A percentile compares a stretch with the other conserved stretches of the same genome.
Conservation (phyloP, 805 yeast species). For the Cyberlindnera nakhonratchasimensis region DNA sequence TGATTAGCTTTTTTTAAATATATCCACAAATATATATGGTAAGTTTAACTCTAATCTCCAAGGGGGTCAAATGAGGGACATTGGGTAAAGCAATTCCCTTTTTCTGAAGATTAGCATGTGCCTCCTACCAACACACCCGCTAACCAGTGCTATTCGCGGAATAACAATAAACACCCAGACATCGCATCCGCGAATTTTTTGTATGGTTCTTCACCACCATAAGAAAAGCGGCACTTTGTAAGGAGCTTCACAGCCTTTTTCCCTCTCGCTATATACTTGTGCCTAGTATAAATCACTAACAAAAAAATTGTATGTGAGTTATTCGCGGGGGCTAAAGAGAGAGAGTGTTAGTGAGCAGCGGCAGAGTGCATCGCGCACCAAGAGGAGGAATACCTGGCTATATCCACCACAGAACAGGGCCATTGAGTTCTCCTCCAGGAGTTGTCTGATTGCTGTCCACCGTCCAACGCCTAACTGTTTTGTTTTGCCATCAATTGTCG, state of each 20-base stretch:
- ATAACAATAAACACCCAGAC: constrained; percentile 7
- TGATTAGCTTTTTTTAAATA: too few relatives aligned
- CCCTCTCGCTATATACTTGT: constrained; percentile 6
- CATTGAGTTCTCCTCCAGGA: background rate
- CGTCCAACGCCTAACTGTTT: too few relatives aligned
- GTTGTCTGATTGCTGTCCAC: too few relatives aligned
- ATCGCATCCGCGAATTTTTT: constrained; percentile 1
- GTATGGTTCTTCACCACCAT: constrained; percentile 23
- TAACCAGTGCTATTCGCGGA: background rate
- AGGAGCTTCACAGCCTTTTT: constrained; percentile 12
- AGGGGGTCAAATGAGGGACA: too few relatives aligned
- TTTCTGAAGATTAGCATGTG: too few relatives aligned
- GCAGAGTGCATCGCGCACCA: background rate
- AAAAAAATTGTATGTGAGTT: constrained; percentile 19
- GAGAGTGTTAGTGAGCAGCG: too few relatives aligned
- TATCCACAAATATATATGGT: too few relatives aligned
- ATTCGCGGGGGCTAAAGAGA: constrained; percentile 7
- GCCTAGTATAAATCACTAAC: constrained; percentile 13
- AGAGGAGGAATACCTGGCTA: background rate
- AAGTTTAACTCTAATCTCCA: too few relatives aligned
- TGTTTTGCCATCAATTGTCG: too few relatives aligned
- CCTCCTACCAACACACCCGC: too few relatives aligned
- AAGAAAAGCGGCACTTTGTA: constrained; percentile 15
- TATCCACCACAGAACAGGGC: background rate
- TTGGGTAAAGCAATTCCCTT: too few relatives aligned